Base-by-base conservation (phyloP, 768 basidiomycete genomes). In the Boletus edulis region DNA sequence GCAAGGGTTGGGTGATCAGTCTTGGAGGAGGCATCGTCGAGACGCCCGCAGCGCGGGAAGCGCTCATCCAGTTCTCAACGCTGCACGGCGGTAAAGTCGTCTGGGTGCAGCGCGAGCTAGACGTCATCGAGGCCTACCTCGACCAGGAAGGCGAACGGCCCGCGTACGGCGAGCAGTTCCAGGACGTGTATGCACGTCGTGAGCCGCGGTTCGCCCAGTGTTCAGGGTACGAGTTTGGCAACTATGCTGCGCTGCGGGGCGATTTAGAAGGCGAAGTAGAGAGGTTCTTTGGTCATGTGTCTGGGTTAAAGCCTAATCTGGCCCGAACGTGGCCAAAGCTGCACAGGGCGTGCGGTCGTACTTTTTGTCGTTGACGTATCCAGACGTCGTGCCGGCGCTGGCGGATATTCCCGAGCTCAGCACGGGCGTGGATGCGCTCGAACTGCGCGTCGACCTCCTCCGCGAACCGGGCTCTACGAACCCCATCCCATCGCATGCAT, bases 11-110 rank as follows among this genome's bases (percentile, higher is more conserved):
- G 70, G 79, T 98, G 51, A 82, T 98, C 68, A 93, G 90, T 59
- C 84, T 97, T 18, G 96, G 97, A 4, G 97, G 97, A 4, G 96
- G 96, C 1, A 85, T 98, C 54, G 92, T 98, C 31, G 96, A 99
- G 72, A 90, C 85, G 0, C 79, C 85, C 1, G 80, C 76, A 40
- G 89, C 92, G 13, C 78, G 95, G 31, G 76, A 88, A 17, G 64
- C 91, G 5, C 76, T 99, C 55, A 80, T 85, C 69, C 71, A 77
- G 17, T 94, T 91, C 68, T 78, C 77, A 31, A 72, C 71, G 32
- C 76, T 68, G 7, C 56, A 62, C 18, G 75, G 75, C 27, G 90
- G 91, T 5, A 83, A 85, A 7, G 91, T 99, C 12, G 87, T 98
- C 4, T 86, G 95, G 70, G 80, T 98, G 55, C 80, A 85, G 18